These are phyloP conservation scores for Aspergillus floridensis DNA, from an alignment of 2,329 filamentous ascomycete genomes.

Conservation along the genomic window DNA sequence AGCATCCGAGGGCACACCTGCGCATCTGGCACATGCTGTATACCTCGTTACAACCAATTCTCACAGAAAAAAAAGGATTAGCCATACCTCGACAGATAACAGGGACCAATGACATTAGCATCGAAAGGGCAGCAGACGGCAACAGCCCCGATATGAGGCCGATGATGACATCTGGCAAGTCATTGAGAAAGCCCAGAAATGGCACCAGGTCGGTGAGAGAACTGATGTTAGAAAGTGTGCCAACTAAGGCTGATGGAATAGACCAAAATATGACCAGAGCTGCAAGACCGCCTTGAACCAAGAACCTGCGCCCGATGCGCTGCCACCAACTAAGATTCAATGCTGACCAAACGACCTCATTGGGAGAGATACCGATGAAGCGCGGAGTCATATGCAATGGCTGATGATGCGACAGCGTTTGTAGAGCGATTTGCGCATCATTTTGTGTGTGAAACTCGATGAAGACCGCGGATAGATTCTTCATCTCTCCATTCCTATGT, in stretches of 20 bases:
- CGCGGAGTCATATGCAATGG: constrained; percentile 85
- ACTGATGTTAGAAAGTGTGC: constrained; percentile 80
- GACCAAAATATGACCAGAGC: constrained; percentile 85
- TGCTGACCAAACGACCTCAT: constrained; percentile 85
- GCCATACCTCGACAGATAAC: constrained; percentile 70
- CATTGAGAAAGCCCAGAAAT: constrained; percentile 72
- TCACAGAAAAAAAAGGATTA: neutral
- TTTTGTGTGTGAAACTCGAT: constrained; percentile 82
- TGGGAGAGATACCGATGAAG: constrained; percentile 76
- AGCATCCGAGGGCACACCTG: constrained; percentile 76
- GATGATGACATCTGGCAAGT: constrained; percentile 67
- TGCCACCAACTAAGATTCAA: constrained; percentile 82
- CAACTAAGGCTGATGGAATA: constrained; percentile 72
- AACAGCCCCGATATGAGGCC: constrained; percentile 82
- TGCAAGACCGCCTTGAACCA: constrained; percentile 67
- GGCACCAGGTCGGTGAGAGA: constrained; percentile 54
- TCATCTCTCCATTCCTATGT: constrained; percentile 62
- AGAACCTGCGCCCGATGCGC: constrained; percentile 67
- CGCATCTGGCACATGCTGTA: constrained; percentile 69
- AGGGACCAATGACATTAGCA: constrained; percentile 84
- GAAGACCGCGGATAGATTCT: constrained; percentile 74
- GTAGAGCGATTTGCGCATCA: constrained; percentile 80
- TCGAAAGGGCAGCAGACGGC: constrained; percentile 72
- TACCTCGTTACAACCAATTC: constrained; percentile 5
- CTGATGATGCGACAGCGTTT: constrained; percentile 80